Conservation (phyloP, 352 stramenopile genomes). For the Pythium phragmiticola region DNA sequence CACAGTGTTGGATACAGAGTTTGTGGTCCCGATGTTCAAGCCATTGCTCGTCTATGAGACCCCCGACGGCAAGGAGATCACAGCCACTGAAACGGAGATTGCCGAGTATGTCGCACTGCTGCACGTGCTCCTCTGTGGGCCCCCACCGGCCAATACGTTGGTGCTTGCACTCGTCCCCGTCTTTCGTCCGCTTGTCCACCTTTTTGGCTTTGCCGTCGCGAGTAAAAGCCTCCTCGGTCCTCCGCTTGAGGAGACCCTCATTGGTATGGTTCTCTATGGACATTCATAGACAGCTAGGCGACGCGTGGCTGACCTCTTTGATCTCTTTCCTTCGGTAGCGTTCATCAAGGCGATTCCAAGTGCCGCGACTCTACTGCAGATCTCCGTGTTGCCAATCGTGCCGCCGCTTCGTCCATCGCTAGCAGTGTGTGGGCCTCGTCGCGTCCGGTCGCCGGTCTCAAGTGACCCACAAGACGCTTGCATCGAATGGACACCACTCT, state of each 20-base stretch:
- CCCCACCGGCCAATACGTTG: conserved; percentile 54
- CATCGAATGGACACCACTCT: conserved; percentile 35
- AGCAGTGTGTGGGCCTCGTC: conserved; percentile 6
- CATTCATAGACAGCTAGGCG: background rate
- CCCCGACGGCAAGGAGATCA: background rate
- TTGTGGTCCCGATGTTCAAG: conserved; percentile 56
- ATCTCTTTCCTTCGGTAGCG: conserved; percentile 14
- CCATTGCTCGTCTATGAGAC: conserved; percentile 64
- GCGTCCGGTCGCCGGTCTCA: background rate
- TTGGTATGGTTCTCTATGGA: conserved; percentile 31
- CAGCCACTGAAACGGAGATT: conserved; percentile 43
- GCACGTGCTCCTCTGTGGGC: conserved; percentile 63
- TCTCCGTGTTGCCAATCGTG: conserved; percentile 49
- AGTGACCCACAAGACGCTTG: background rate
- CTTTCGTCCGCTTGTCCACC: conserved; percentile 68
- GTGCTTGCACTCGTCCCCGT: conserved; percentile 63
- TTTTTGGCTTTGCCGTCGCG: conserved; percentile 59
- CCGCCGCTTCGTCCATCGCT: conserved; percentile 37
- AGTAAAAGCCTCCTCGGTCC: conserved; percentile 69
- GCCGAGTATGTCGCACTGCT: conserved; percentile 50
- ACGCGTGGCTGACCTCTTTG: background rate
- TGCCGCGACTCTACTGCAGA: conserved; percentile 47
- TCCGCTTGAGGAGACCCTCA: conserved; percentile 47
- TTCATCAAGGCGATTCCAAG: conserved; percentile 33
- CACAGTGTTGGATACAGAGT: conserved; percentile 44